Conservation (phyloP, 371 early-diverging fungal genomes). For the Mortierella sp. region DNA sequence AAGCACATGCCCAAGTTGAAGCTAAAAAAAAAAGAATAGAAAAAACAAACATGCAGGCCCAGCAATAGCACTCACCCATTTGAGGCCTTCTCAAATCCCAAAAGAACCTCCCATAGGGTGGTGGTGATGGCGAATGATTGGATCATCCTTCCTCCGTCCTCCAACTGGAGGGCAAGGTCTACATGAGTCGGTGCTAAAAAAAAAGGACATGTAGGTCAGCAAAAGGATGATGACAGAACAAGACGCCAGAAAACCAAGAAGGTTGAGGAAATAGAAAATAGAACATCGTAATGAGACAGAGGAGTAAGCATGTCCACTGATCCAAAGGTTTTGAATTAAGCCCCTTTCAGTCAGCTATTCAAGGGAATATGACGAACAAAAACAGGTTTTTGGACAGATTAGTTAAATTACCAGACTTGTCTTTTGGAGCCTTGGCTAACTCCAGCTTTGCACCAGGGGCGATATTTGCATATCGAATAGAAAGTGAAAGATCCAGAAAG, state of each 20-base stretch:
- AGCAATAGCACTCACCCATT: conserved; percentile 52
- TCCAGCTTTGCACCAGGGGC: conserved; percentile 71
- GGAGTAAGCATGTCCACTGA: neutral
- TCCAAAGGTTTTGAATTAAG: neutral
- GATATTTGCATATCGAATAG: conserved; percentile 75
- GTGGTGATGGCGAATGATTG: conserved; percentile 44
- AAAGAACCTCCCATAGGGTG: conserved; percentile 52
- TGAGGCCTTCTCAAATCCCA: conserved; percentile 43
- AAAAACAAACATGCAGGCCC: too few relatives aligned
- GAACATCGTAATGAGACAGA: too few relatives aligned
- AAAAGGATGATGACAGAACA: neutral
- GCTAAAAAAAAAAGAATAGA: neutral
- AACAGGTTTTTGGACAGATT: neutral
- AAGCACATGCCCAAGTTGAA: neutral
- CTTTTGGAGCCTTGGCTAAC: conserved; percentile 59
- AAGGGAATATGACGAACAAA: conserved; percentile 6
- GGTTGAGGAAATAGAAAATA: neutral
- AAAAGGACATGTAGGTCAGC: neutral
- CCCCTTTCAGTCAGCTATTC: neutral
- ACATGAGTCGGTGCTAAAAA: conserved; percentile 51
- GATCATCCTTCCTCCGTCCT: conserved; percentile 40
- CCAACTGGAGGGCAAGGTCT: conserved; percentile 48
- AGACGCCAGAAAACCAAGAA: neutral
- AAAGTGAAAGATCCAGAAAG: conserved; percentile 67
- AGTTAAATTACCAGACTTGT: conserved; percentile 36